These are phyloP conservation scores for Mycena filopes DNA, from an alignment of 768 basidiomycete genomes.

Conservation along the genomic window DNA sequence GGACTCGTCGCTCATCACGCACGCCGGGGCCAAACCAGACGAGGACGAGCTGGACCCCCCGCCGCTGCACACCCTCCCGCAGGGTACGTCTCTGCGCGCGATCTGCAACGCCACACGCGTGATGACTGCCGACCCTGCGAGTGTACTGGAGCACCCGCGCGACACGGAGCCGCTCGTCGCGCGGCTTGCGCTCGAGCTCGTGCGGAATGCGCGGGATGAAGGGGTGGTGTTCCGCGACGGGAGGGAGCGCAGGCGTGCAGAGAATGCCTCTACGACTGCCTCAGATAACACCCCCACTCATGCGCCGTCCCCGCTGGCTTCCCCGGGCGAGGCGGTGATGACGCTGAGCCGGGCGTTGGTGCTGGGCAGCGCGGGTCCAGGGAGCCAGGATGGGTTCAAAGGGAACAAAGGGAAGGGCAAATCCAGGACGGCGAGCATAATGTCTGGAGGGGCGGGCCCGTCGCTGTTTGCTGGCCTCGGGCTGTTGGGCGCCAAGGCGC, in stretches of 20 bases:
- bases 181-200: slow-evolving; percentile 72
- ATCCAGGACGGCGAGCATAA: slow-evolving; percentile 49
- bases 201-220: slow-evolving; percentile 75
- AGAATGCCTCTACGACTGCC: no score
- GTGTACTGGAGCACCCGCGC: slow-evolving; percentile 75
- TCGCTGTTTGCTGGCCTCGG: slow-evolving; percentile 72
- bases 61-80: slow-evolving; percentile 42
- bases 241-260: slow-evolving; percentile 53
- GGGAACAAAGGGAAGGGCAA: slow-evolving; percentile 32
- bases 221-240: slow-evolving; percentile 59
- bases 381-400: slow-evolving; percentile 27
- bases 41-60: slow-evolving; percentile 38
- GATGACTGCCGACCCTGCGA: slow-evolving; percentile 84
- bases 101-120: slow-evolving; percentile 87
- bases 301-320: no score
- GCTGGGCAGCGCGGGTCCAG: slow-evolving; percentile 42
- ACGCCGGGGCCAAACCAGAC: slow-evolving; percentile 34
- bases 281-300: no score
- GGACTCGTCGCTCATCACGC: slow-evolving; percentile 32
- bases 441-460: slow-evolving; percentile 56
- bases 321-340: slow-evolving; percentile 53
- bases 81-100: slow-evolving; percentile 77
- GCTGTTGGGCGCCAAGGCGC: no score
- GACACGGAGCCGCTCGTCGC: slow-evolving; percentile 73
- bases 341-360: slow-evolving; percentile 62